phyloP scores from a whole-genome alignment of 345 rosid species.

The Zanthoxylum bungeanum region DNA sequence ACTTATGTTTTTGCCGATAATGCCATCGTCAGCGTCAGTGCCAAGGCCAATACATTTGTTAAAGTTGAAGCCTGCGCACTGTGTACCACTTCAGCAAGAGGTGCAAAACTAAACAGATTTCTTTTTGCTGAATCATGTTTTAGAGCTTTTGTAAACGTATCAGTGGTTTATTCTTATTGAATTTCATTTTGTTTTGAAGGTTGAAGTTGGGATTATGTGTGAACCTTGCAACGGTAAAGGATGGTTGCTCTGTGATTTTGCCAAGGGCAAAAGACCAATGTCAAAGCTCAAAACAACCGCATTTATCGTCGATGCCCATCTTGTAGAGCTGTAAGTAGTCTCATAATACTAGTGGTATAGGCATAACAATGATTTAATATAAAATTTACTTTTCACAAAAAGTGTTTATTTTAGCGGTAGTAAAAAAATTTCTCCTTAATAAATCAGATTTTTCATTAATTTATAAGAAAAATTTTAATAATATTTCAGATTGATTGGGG shows the following conservation, averaged over 20 bases:
- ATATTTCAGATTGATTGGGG: too few relatives aligned
- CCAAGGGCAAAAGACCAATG: constrained; percentile 73
- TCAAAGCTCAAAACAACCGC: constrained; percentile 62
- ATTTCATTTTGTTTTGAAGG: constrained; percentile 28
- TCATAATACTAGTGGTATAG: too few relatives aligned
- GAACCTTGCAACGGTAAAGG: constrained; percentile 83
- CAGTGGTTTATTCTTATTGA: neutral
- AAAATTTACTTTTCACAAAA: too few relatives aligned
- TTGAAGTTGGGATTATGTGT: constrained; percentile 53
- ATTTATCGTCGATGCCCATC: constrained; percentile 82
- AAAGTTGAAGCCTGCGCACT: constrained; percentile 33
- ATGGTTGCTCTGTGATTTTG: constrained; percentile 86
- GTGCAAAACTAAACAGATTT: too few relatives aligned
- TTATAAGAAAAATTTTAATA: too few relatives aligned
- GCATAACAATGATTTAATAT: too few relatives aligned
- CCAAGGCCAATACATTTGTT: neutral
- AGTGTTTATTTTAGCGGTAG: too few relatives aligned
- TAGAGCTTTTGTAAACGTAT: neutral
- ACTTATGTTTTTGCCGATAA: neutral
- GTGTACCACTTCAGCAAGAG: constrained; percentile 37
- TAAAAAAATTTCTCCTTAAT: too few relatives aligned
- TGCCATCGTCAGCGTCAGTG: neutral
- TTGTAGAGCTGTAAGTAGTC: constrained; percentile 72
- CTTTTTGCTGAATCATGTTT: neutral
- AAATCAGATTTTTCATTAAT: too few relatives aligned